phyloP scores from a whole-genome alignment of 257 asterid genomes.

The Petunia secreta region DNA sequence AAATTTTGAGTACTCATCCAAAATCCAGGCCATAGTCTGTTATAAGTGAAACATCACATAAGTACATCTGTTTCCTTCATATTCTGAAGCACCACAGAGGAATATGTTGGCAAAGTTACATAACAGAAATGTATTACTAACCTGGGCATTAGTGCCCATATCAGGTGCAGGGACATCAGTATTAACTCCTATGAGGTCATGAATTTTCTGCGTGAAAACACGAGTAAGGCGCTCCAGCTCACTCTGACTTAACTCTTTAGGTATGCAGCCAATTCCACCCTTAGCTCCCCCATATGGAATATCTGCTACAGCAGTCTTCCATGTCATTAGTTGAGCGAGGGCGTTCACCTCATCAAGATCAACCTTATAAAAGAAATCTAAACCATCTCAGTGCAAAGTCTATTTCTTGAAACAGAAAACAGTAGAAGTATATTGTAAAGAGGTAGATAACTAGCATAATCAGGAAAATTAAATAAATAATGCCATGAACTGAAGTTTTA shows the following conservation, averaged over 20 bases:
- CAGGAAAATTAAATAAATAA: not conserved
- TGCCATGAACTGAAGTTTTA: not conserved
- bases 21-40: conserved; percentile 99
- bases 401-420: not conserved
- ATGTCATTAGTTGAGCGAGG: conserved; percentile 98
- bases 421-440: not conserved
- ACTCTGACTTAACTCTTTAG: conserved; percentile 71
- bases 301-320: conserved; percentile 99
- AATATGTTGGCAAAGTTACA: not conserved
- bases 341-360: conserved; percentile 99
- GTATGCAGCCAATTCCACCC: conserved; percentile 94
- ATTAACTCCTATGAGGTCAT: conserved; percentile 90
- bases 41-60: conserved; percentile 9
- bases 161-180: conserved; percentile 99
- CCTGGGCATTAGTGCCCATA: conserved; percentile 99
- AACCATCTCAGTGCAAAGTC: conserved; percentile 34
- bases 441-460: not conserved
- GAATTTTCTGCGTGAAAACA: conserved; percentile 94
- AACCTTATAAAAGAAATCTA: conserved; percentile 52
- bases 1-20: conserved; percentile 97
- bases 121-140: conserved; percentile 25
- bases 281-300: conserved; percentile 99
- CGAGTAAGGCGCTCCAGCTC: conserved; percentile 97
- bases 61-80: not conserved
- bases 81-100: not conserved